These are phyloP conservation scores for Acephala macrosclerotiorum DNA, from an alignment of 2,329 filamentous ascomycete genomes.

Conservation along the genomic window DNA sequence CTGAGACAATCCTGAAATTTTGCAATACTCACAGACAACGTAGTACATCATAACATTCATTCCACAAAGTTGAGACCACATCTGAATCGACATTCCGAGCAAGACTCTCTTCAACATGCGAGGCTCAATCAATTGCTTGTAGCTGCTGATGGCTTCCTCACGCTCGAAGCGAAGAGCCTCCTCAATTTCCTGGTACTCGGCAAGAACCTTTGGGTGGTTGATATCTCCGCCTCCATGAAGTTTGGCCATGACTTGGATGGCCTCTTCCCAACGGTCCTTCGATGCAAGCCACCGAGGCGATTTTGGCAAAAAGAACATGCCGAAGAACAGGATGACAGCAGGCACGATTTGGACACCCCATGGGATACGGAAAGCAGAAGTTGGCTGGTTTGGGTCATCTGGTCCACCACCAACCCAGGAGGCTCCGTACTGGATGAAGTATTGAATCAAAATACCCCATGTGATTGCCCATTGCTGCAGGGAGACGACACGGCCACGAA, in stretches of 20 bases:
- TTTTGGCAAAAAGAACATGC: conserved; percentile 67
- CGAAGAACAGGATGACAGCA: conserved; percentile 59
- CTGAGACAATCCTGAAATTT: not conserved
- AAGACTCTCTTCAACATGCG: conserved; percentile 75
- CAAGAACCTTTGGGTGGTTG: conserved; percentile 65
- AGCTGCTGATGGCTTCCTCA: conserved; percentile 72
- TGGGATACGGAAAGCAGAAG: conserved; percentile 64
- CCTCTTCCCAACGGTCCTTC: conserved; percentile 72
- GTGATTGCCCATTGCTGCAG: conserved; percentile 77
- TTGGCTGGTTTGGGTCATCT: conserved; percentile 56
- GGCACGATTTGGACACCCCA: conserved; percentile 68
- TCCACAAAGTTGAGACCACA: conserved; percentile 78
- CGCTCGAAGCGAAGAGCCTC: conserved; percentile 78
- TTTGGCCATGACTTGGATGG: conserved; percentile 61
- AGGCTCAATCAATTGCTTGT: conserved; percentile 74
- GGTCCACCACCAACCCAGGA: conserved; percentile 61
- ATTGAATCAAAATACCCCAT: conserved; percentile 73
- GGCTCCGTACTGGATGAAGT: conserved; percentile 71
- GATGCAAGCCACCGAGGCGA: conserved; percentile 76
- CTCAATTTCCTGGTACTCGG: conserved; percentile 73
- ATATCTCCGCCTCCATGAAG: conserved; percentile 65
- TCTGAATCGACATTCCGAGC: conserved; percentile 75
- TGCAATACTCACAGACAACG: conserved; percentile 58
- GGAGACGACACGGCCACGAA: conserved; percentile 66
- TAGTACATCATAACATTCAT: conserved; percentile 81